Base-by-base conservation (phyloP, 2,329 filamentous ascomycete species). In the Nemania sp. region DNA sequence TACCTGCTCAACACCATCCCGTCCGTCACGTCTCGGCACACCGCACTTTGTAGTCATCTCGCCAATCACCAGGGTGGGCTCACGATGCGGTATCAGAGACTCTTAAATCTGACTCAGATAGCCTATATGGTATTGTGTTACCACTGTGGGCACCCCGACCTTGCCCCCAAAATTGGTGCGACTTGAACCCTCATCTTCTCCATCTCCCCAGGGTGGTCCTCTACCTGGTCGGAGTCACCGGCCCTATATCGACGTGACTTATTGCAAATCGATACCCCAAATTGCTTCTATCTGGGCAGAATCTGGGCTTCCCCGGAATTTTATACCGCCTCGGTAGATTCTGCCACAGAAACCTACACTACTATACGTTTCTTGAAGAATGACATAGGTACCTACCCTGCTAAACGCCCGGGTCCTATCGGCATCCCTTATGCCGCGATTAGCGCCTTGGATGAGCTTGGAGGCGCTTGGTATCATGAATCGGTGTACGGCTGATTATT, bases 21-120 rank as follows among this genome's bases (percentile, higher is more conserved):
- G n/a, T 67, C 64, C 32, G 32, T 35, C 32, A 64, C 62, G 10
- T 54, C 62, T 51, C 22, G 51, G 57, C 65, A 70, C 68, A 70
- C 68, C 68, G 65, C 68, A 70, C 58, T 68, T 70, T 68, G 54
- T 47, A 15, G 24, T 43, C 61, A 60, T 62, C 43, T 43, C 49
- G 49, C 68, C 68, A 68, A 70, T 70, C 52, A 62, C 32, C 41
- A 52, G n/a, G 10, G 15, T 43, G 49, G 27, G 18, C 35, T 54
- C 26, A 27, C 38, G 22, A 55, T 29, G 57, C 32, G 51, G 51
- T n/a, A 54, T 59, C 52, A 11, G 47, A 53, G 51, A 15, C 53
- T 56, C 45, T 67, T 53, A 49, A 60, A 64, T 68, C 65, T 70
- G 62, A 70, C 53, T 70, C 68, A 70, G 68, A 68, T 62, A 65